These are phyloP conservation scores for Wickerhamomyces sp. DNA, from an alignment of 1,139 yeast species.

Conservation along the genomic window DNA sequence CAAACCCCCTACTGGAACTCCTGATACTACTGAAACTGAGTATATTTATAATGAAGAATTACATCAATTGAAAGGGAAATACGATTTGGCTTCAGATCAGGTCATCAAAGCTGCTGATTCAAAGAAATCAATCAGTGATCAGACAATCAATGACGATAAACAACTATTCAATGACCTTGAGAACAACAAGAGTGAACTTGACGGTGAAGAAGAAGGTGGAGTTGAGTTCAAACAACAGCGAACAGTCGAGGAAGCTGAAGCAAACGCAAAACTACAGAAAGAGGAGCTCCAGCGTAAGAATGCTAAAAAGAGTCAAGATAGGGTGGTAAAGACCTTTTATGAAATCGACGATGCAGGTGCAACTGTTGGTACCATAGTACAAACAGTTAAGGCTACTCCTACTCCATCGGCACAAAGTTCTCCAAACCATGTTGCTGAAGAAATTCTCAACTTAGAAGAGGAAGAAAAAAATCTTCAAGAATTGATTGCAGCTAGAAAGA, in stretches of 20 bases:
- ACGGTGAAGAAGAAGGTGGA: constrained; percentile 23
- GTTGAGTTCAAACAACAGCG: constrained; percentile 21
- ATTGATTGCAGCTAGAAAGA: not conserved
- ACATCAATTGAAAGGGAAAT: constrained; percentile 12
- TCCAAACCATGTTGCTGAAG: not conserved
- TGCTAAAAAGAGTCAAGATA: not conserved
- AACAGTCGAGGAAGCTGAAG: constrained; percentile 16
- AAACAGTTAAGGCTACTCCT: constrained; percentile 16
- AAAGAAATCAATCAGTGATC: constrained; percentile 7
- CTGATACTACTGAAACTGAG: constrained; percentile 1
- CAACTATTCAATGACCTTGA: constrained; percentile 26
- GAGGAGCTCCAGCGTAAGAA: constrained; percentile 3
- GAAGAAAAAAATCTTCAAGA: not conserved
- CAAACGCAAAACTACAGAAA: constrained; percentile 4
- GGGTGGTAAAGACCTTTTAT: constrained; percentile 16
- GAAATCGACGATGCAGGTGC: constrained; percentile 23
- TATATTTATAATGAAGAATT: constrained; percentile 4
- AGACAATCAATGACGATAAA: constrained; percentile 17
- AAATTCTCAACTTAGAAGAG: constrained; percentile 1
- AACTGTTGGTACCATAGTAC: constrained; percentile 22
- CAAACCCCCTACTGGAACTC: not conserved
- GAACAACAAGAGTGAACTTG: constrained; percentile 16
- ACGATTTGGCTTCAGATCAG: constrained; percentile 18
- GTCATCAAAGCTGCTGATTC: constrained; percentile 13
- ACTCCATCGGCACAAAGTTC: constrained; percentile 5